Percentiles rank a stretch among this genome's conserved stretches.
Evolutionary conservation across 1,284 basidiomycete genomes (phyloP).

Genomic region (Laetiporus sulphureus): DNA sequence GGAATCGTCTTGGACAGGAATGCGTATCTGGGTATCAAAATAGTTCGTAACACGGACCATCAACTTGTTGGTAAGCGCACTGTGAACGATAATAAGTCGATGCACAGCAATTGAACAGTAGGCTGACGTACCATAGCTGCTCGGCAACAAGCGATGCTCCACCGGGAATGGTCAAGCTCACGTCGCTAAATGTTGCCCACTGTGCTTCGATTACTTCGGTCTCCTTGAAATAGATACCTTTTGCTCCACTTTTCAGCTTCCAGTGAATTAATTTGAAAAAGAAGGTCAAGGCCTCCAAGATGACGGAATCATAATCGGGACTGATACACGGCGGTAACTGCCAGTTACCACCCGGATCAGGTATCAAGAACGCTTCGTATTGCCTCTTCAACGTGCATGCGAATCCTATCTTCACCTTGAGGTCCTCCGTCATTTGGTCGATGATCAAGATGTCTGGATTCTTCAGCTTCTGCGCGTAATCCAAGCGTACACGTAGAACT

Average conservation of each 20-base stretch:
- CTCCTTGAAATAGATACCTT: conserved; percentile 94
- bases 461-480: conserved; percentile 85
- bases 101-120: conserved; percentile 5
- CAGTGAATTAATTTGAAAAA: conserved; percentile 95
- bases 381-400: conserved; percentile 94
- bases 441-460: conserved; percentile 90
- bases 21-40: conserved; percentile 89
- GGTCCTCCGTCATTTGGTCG: conserved; percentile 93
- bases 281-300: conserved; percentile 82
- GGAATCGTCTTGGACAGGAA: conserved; percentile 42
- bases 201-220: conserved; percentile 96
- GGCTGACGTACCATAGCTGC: conserved; percentile 84
- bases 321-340: conserved; percentile 82
- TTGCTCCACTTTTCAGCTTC: conserved; percentile 92
- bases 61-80: conserved; percentile 84
- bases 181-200: conserved; percentile 93
- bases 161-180: conserved; percentile 83
- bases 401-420: conserved; percentile 87
- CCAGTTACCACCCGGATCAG: conserved; percentile 88
- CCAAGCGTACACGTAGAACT: conserved; percentile 82
- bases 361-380: conserved; percentile 83
- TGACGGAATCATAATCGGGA: conserved; percentile 84
- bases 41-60: conserved; percentile 89
- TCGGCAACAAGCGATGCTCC: conserved; percentile 93
- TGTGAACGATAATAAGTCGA: conserved; percentile 19